Base-by-base conservation (phyloP, 2,329 filamentous ascomycete genomes). In the Mycosphaerelloides madeirae region DNA sequence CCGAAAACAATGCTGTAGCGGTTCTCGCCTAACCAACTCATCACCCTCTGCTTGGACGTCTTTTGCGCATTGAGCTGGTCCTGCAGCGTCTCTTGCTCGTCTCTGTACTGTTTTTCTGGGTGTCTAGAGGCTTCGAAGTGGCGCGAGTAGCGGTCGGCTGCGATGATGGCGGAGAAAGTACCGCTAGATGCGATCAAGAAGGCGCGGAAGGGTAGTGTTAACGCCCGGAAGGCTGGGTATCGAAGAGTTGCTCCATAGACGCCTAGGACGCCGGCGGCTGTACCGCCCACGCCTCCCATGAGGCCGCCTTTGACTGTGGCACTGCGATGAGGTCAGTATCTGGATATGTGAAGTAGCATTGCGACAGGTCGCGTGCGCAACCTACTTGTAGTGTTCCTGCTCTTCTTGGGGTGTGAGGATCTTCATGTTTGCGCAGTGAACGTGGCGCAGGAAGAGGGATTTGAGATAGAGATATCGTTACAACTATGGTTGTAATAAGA, bases 351-450 rank as follows among this genome's bases (percentile, higher is more conserved):
- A n/a, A n/a, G n/a, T n/a, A 25, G 22, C 22, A 25, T 25, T 25
- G 22, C 22, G 22, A 9, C 22, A 37, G 40, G 18, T 42, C 46
- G 42, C 36, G 44, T 46, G 42, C 22, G 3, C 14, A 55, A n/a
- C 70, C 39, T 69, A 81, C 79, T 75, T 72, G 79, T 94, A 95
- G 78, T 96, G 90, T 42, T 79, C 86, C 49, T 76, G 67, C 72
- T 96, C 90, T 73, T 96, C 87, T 79, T 96, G 88, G 67, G 91
- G 88, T 60, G 86, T 94, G 65, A 97, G 78, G 64, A 97, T 76
- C 84, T 96, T 97, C 93, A 97, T 98, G 52, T 38, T 60, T 44
- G 18, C 39, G 6, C 22, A 25, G 22, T 25, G 22, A 25, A 25
- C 9, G 22, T 25, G 9, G 9, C 9, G 22, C 22, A 25, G 22